Conservation (phyloP, 768 basidiomycete genomes). For the Russula sp. region DNA sequence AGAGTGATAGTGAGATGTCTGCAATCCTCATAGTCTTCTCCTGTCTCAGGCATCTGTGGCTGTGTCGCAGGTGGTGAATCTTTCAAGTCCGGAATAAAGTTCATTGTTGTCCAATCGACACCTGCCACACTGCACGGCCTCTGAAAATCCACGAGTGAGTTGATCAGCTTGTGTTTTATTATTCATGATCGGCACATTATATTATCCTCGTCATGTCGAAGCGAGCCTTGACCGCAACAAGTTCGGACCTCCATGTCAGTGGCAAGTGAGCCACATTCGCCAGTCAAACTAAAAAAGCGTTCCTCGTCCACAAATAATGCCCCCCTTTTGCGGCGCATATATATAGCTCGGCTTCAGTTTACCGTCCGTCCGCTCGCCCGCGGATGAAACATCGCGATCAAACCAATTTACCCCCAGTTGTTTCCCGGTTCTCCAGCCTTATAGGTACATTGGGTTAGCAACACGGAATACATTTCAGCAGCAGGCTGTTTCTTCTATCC, state of each 20-base stretch:
- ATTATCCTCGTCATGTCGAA: neutral
- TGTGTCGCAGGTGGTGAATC: neutral
- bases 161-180: neutral
- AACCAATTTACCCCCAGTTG: neutral
- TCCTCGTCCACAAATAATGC: neutral
- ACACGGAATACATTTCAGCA: neutral
- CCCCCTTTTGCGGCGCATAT: neutral
- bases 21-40: no score
- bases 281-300: neutral
- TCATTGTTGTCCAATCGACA: neutral
- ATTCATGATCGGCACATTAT: neutral
- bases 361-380: neutral
- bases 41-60: neutral
- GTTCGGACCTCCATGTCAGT: neutral
- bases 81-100: neutral
- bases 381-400: neutral
- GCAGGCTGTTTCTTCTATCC: neutral
- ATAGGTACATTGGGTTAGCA: neutral
- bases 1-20: no score
- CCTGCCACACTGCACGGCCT: neutral
- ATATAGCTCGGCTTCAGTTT: neutral
- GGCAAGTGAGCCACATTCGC: neutral
- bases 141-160: neutral
- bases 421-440: neutral
- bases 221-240: neutral